Percentiles rank a stretch among this genome's conserved stretches.
Evolutionary conservation across 176 grass and related monocot genomes (phyloP).

Genomic region (Avena sativa): DNA sequence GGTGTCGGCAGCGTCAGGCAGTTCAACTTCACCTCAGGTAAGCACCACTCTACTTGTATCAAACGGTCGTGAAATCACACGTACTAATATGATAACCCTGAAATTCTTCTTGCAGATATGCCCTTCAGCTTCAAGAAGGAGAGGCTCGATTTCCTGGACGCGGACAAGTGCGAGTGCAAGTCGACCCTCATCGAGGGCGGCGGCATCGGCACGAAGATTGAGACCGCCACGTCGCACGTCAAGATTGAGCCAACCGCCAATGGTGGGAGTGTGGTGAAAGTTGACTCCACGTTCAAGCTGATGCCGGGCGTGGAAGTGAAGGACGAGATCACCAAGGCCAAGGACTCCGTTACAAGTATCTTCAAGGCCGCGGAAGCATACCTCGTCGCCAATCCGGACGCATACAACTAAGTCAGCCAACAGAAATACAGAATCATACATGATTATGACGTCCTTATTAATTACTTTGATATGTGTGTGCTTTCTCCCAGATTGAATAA

Average conservation of each 20-base stretch:
- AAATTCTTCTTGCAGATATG: neutral
- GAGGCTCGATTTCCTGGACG: conserved; percentile 54
- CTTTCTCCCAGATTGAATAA: neutral
- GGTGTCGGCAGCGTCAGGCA: conserved; percentile 52
- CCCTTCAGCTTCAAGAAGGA: neutral
- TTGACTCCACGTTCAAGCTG: conserved; percentile 47
- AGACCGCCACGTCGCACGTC: conserved; percentile 46
- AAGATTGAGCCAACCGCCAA: conserved; percentile 49
- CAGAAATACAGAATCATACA: too few species aligned
- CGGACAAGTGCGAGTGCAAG: conserved; percentile 59
- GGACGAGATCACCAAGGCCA: conserved; percentile 46
- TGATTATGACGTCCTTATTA: neutral
- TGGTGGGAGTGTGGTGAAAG: conserved; percentile 57
- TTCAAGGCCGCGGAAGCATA: conserved; percentile 61
- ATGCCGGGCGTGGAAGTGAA: conserved; percentile 47
- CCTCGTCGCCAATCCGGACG: too few species aligned
- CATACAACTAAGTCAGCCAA: too few species aligned
- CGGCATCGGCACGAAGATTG: conserved; percentile 44
- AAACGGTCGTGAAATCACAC: too few species aligned
- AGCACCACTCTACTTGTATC: too few species aligned
- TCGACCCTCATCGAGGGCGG: conserved; percentile 59
- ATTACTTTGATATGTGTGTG: neutral
- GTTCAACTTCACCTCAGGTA: conserved; percentile 68
- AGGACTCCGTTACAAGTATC: conserved; percentile 33
- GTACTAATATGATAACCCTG: too few species aligned